phyloP scores from a whole-genome alignment of 2,329 filamentous ascomycete genomes.

The Fusarium sp. region DNA sequence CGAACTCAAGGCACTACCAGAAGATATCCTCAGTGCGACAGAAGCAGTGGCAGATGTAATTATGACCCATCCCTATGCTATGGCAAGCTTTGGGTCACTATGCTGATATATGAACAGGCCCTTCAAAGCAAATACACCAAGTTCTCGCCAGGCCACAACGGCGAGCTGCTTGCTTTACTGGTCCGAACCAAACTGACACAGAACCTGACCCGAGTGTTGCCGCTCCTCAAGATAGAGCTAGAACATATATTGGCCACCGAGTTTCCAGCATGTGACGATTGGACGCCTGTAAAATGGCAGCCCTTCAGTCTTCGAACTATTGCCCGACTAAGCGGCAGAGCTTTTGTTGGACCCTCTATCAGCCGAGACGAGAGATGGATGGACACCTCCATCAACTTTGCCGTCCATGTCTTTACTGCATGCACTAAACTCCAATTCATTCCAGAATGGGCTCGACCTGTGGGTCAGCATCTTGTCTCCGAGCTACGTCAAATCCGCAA shows the following conservation, averaged over 20 bases:
- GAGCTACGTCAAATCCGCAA: conserved; percentile 61
- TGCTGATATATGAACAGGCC: conserved; percentile 53
- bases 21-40: conserved; percentile 62
- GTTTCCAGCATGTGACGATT: conserved; percentile 65
- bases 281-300: conserved; percentile 67
- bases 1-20: conserved; percentile 63
- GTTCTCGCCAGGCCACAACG: conserved; percentile 62
- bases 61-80: neutral
- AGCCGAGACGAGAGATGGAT: conserved; percentile 68
- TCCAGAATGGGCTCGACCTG: conserved; percentile 62
- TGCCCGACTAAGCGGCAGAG: conserved; percentile 65
- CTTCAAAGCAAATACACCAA: conserved; percentile 66
- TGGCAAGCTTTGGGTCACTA: too few relatives aligned
- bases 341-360: conserved; percentile 65
- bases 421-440: conserved; percentile 66
- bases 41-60: conserved; percentile 63
- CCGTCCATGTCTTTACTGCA: conserved; percentile 62
- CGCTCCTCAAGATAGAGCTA: conserved; percentile 62
- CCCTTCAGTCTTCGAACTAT: conserved; percentile 65
- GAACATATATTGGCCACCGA: conserved; percentile 61
- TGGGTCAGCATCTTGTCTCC: conserved; percentile 61
- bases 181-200: conserved; percentile 63
- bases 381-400: conserved; percentile 64
- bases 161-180: conserved; percentile 59
- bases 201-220: conserved; percentile 61